Percentiles rank a stretch among this genome's conserved stretches.
Conservation (phyloP, 345 rosid species). For the Euphorbia tirucalli region DNA sequence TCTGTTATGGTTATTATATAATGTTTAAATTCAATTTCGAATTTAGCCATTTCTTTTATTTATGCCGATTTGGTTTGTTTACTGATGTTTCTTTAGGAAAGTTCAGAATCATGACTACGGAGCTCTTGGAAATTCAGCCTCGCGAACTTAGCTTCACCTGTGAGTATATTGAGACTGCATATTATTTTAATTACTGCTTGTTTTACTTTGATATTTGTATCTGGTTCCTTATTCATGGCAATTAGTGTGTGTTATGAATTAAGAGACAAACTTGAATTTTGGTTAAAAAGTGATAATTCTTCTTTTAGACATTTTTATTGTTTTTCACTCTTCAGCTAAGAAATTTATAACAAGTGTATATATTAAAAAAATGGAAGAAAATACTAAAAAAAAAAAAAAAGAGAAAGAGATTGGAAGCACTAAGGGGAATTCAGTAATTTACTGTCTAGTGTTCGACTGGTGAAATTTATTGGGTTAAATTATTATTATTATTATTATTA, state of each 20-base stretch:
- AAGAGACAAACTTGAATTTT: background rate
- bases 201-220: background rate
- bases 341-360: background rate
- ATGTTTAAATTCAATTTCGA: background rate
- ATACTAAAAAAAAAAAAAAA: background rate
- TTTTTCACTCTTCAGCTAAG: background rate
- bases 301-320: too few species aligned
- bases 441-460: too few species aligned
- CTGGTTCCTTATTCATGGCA: background rate
- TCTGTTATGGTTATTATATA: too few species aligned
- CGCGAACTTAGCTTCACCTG: constrained; percentile 42
- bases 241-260: too few species aligned
- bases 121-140: constrained; percentile 50
- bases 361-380: too few species aligned
- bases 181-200: background rate
- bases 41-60: background rate
- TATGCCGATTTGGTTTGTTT: background rate
- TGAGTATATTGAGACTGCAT: constrained; percentile 15
- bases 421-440: background rate
- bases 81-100: background rate
- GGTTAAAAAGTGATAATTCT: background rate
- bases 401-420: too few species aligned
- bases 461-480: too few species aligned
- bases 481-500: too few species aligned
- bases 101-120: constrained; percentile 29